Evolutionary conservation across 345 rosid species (phyloP).

Genomic region (Schrenkiella parvula): DNA sequence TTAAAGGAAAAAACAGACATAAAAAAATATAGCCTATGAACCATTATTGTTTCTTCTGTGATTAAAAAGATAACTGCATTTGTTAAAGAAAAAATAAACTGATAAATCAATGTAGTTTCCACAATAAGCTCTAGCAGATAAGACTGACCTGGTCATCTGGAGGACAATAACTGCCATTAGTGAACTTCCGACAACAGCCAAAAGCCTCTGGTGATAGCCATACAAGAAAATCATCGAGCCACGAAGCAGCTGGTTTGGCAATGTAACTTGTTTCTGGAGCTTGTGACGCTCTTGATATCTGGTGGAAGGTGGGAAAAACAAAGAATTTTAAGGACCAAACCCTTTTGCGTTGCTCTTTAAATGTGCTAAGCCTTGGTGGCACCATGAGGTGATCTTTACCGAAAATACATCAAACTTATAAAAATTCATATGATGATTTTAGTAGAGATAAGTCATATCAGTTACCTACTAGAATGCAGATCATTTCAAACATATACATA

Average conservation of each 20-base stretch:
- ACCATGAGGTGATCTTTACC: constrained; percentile 16
- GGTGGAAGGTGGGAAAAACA: constrained; percentile 17
- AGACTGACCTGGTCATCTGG: constrained; percentile 91
- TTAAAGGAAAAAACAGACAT: constrained; percentile 6
- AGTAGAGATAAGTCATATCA: not conserved
- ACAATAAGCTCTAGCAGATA: constrained; percentile 11
- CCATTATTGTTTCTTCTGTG: constrained; percentile 4
- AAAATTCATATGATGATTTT: constrained; percentile 12
- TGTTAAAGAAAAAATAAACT: not conserved
- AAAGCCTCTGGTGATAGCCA: constrained; percentile 96
- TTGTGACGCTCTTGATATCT: constrained; percentile 85
- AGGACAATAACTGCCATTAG: constrained; percentile 77
- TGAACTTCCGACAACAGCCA: constrained; percentile 89
- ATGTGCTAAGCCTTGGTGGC: constrained; percentile 12
- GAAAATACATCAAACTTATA: constrained; percentile 14
- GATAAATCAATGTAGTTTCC: constrained; percentile 3
- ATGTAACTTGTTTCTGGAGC: constrained; percentile 78
- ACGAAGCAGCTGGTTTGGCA: constrained; percentile 98
- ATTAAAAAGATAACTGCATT: not conserved
- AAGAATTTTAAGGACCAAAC: constrained; percentile 5
- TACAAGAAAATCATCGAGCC: constrained; percentile 95
- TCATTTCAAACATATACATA: not conserved
- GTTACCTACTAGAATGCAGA: constrained; percentile 3
- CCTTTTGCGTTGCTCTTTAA: not conserved
- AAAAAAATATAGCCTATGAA: constrained; percentile 2